A percentile compares a stretch with the other conserved stretches of the same genome.
These are phyloP conservation scores for Malus domestica DNA, from an alignment of 306 rosid genomes.

Conservation along the genomic window ASM211411v1 NC_041798.1:26759001-26759500, in stretches of 20 bases:
- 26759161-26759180: too few relatives aligned
- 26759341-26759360: neutral
- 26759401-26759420: neutral
- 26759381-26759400: neutral
- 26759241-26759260: neutral
- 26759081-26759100: rapidly evolving
- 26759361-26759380: too few relatives aligned
- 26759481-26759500: slow-evolving; percentile 38
- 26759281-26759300: neutral
- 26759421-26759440: neutral
- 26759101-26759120: too few relatives aligned
- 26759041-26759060: too few relatives aligned
- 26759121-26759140: too few relatives aligned
- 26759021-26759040: too few relatives aligned
- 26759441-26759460: neutral
- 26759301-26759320: neutral
- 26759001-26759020: too few relatives aligned
- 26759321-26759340: neutral
- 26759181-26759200: too few relatives aligned
- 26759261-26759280: neutral
- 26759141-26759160: too few relatives aligned
- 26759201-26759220: too few relatives aligned
- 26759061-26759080: too few relatives aligned
- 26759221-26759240: too few relatives aligned
- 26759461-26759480: slow-evolving; percentile 5